Percentiles rank a stretch among this genome's conserved stretches.
Evolutionary conservation across 306 rosid genomes (phyloP).

Genomic region (Glycine soja): DNA sequence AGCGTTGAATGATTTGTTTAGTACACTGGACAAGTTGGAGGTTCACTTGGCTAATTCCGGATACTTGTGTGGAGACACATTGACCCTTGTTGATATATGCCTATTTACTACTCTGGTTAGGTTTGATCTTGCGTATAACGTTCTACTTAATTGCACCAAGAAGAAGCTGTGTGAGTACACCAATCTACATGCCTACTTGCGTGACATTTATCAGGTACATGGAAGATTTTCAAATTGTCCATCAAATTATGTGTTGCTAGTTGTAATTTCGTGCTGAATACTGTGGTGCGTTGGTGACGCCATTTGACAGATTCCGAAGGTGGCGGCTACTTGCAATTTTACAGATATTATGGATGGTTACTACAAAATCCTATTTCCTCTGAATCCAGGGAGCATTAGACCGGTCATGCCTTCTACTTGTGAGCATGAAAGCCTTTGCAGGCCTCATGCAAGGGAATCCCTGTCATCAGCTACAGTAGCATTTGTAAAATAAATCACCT

Average conservation of each 20-base stretch:
- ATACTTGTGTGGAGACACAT: slow-evolving; percentile 65
- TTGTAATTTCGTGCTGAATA: not conserved
- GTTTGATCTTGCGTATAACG: slow-evolving; percentile 73
- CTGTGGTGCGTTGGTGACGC: not conserved
- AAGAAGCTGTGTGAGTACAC: slow-evolving; percentile 75
- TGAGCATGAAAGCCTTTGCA: slow-evolving; percentile 58
- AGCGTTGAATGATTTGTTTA: slow-evolving; percentile 72
- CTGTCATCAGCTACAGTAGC: slow-evolving; percentile 30
- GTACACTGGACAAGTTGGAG: slow-evolving; percentile 66
- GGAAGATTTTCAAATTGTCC: not conserved
- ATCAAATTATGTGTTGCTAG: not conserved
- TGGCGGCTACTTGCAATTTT: slow-evolving; percentile 82
- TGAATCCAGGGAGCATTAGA: slow-evolving; percentile 84
- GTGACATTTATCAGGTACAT: slow-evolving; percentile 78
- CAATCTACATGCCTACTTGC: slow-evolving; percentile 74
- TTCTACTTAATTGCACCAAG: slow-evolving; percentile 86
- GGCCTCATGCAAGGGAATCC: slow-evolving; percentile 68
- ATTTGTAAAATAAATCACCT: slow-evolving; percentile 26
- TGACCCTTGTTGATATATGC: slow-evolving; percentile 79
- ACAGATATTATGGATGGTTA: slow-evolving; percentile 83
- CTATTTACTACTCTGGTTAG: slow-evolving; percentile 80
- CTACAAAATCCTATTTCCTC: slow-evolving; percentile 79
- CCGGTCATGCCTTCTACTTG: slow-evolving; percentile 70
- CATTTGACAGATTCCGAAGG: slow-evolving; percentile 74
- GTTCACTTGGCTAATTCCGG: slow-evolving; percentile 63